A percentile compares a stretch with the other conserved stretches of the same genome.
phyloP scores from a whole-genome alignment of 805 yeast genomes.

The Priceomyces medius region DNA sequence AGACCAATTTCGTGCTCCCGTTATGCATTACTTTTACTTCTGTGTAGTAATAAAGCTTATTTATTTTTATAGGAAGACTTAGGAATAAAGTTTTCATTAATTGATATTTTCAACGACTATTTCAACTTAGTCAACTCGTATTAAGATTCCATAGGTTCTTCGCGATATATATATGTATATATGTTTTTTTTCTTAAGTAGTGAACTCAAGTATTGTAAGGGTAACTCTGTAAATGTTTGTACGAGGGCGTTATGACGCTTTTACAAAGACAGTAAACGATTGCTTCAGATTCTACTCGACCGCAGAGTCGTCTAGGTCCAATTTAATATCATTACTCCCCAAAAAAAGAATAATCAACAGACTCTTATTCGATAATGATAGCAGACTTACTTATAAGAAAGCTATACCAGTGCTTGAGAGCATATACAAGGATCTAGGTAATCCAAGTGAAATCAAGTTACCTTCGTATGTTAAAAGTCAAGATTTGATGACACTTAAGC shows the following conservation, averaged over 20 bases:
- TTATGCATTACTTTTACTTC: constrained; percentile 3
- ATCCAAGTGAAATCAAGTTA: constrained; percentile 32
- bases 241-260: background rate
- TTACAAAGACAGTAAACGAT: background rate
- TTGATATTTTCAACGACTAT: background rate
- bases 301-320: constrained; percentile 18
- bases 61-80: background rate
- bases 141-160: too few relatives aligned
- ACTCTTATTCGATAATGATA: constrained; percentile 65
- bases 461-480: constrained; percentile 51
- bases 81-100: background rate
- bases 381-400: constrained; percentile 52
- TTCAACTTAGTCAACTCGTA: too few relatives aligned
- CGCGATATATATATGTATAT: too few relatives aligned
- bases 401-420: constrained; percentile 53
- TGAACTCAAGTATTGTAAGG: too few relatives aligned
- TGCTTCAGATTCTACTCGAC: constrained; percentile 3
- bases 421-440: constrained; percentile 49
- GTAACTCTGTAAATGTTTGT: background rate
- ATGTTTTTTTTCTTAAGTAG: too few relatives aligned
- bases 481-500: constrained; percentile 68
- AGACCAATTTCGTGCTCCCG: background rate
- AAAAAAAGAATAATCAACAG: constrained; percentile 54
- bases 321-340: constrained; percentile 47
- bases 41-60: constrained; percentile 3